Evolutionary conservation across 495 filamentous ascomycete species (phyloP).

Genomic region (Aspergillus nanangensis): DNA sequence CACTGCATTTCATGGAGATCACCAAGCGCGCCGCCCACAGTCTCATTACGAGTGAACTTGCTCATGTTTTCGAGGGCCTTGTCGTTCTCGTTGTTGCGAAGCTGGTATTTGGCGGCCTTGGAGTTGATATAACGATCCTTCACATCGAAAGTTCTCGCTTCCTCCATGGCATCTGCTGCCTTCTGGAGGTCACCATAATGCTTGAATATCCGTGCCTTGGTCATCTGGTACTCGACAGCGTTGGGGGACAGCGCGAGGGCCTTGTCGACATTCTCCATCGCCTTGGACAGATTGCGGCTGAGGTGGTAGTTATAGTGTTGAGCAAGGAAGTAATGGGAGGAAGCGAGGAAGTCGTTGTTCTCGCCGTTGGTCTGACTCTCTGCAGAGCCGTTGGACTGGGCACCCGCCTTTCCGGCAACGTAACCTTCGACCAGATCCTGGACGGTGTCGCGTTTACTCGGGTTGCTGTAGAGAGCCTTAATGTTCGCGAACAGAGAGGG

Average conservation of each 20-base stretch:
- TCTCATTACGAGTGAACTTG: conserved; percentile 90
- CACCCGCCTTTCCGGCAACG: conserved; percentile 39
- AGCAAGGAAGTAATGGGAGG: conserved; percentile 85
- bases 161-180: conserved; percentile 84
- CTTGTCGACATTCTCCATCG: conserved; percentile 76
- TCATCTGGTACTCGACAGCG: conserved; percentile 91
- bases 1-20: conserved; percentile 99
- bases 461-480: conserved; percentile 80
- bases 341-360: conserved; percentile 58
- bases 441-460: conserved; percentile 69
- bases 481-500: conserved; percentile 95
- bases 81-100: conserved; percentile 88
- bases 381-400: conserved; percentile 43
- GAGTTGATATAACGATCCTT: conserved; percentile 97
- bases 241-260: conserved; percentile 69
- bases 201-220: conserved; percentile 91
- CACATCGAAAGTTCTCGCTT: conserved; percentile 76
- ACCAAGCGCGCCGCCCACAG: conserved; percentile 77
- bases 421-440: conserved; percentile 78
- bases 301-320: conserved; percentile 95
- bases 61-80: conserved; percentile 83
- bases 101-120: conserved; percentile 94
- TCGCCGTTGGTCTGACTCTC: conserved; percentile 46
- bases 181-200: conserved; percentile 76
- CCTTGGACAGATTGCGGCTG: conserved; percentile 77